Evolutionary conservation across 768 basidiomycete species (phyloP), one percentile per base, ranked within the genome.

Genomic region (Termitomyces sp.): DNA sequence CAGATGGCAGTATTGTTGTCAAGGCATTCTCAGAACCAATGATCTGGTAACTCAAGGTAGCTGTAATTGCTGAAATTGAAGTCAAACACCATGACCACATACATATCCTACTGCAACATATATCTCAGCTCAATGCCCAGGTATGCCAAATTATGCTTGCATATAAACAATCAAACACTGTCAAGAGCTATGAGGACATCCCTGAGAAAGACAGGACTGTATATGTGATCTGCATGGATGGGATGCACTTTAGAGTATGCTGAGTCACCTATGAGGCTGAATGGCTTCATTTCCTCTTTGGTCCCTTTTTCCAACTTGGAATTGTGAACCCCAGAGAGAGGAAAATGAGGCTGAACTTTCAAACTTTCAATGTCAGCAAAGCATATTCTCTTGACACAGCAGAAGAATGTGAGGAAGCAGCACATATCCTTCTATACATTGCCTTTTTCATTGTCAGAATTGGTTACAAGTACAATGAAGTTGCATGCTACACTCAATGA

Each of bases 91-190:
- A 5, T 12, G n/a, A 39, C 3, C 16, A 14, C 17, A 30, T 30
- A 52, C 23, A 39, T 2, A 41, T 52, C 17, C 28, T 52, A 10
- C 39, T 39, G 0, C 51, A 52, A 14, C 51, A 52, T 41, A 30
- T 52, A 32, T 32, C 51, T 19, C 39, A 52, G 23, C 51, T 52
- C 51, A 52, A 52, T 25, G 51, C 51, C n/a, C 51, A 52, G 25
- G 41, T 41, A 17, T 52, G 27, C 16, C 10, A 5, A 12, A 41
- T 41, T 6, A 39, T 27, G 11, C 35, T 41, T 30, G 27, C 35
- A 30, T 41, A 52, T 41, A 52, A 41, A 12, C 10, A 49, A 49
- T 23, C 19, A 25, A 1, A 10, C 5, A 14, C 30, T 3, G n/a
- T n/a, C 39, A 39, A 52, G 23, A n/a, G 41, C 14, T 41, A 52